Base-by-base conservation (phyloP, 805 yeast genomes). In the Brettanomyces naardenensis region DNA sequence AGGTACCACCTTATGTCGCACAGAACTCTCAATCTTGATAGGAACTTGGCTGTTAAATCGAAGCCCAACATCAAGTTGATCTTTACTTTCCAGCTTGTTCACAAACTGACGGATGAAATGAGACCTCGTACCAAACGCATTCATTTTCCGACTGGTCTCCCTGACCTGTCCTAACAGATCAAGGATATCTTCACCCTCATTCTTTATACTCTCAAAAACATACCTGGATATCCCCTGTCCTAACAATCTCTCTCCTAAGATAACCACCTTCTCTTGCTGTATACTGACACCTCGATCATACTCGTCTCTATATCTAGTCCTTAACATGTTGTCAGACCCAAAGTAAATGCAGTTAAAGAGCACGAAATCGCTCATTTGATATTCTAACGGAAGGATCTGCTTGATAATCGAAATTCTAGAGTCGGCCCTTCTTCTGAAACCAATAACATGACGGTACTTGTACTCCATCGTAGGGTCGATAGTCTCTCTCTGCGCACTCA, bases 61-160 rank as follows among this genome's bases (percentile, higher is more conserved):
- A 6, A 19, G 4, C 29, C 28, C 37, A 15, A 22, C 28, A 7
- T 35, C 33, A 17, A 33, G 27, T 5, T 19, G 13, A 2, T 13
- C 31, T 10, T 31, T 36, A 17, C 30, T 28, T 23, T 45, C 44
- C 13, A 33, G 35, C 9, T 27, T 23, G n/a, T 42, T 27, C 14
- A 50, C 32, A 28, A 53, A 52, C 33, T 53, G 58, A 19, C 43
- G 44, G 4, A 53, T 46, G 22, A 53, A 53, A 3, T 38, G 41
- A 17, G 37, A 45, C 35, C 56, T 35, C 17, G 15, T 34, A 3
- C 33, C 28, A 19, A 39, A 22, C 14, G 30, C 31, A 26, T 36
- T 41, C 41, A 42, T 38, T 5, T 23, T 17, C n/a, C 26, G 25
- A 18, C 31, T 28, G 19, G 23, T 13, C 6, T 30, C 19, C 13